Base-by-base conservation (phyloP, 371 early-diverging fungal species). In the Mortierella sp. region DNA sequence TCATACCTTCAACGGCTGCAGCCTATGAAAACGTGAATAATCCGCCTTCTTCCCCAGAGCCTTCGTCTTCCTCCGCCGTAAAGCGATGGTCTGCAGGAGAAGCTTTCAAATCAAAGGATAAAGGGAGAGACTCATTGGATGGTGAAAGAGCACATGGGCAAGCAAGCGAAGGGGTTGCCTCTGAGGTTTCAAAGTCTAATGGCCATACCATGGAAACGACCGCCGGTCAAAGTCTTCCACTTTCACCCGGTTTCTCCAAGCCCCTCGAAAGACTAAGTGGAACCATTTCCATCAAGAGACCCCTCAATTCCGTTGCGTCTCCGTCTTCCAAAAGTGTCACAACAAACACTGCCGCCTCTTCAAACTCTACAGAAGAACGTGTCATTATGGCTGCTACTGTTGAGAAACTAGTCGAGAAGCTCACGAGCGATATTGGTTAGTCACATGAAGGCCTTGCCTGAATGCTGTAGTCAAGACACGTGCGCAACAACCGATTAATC, bases 361-460 rank as follows among this genome's bases (percentile, higher is more conserved):
- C 43, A 0, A n/a, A n/a, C 1, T n/a, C 62, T 7, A 47, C 57
- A 7, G 73, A 61, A 84, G 58, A 52, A 13, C 81, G 76, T 15
- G 67, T 72, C 24, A 67, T 92, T 59, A 87, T 88, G 70, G 90
- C 90, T 52, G 91, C 92, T 2, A 88, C 91, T 0, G 85, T 90
- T 24, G 92, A 91, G 58, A 91, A 91, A 59, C 65, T 92, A 19
- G 79, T 92, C 1, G 88, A 89, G 41, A 91, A 88, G 70, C 69
- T 92, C 45, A 92, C 92, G n/a, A 88, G 81, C 36, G 85, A 84
- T 11, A 77, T 92, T n/a, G 89, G 90, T 89, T 84, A 72, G 63
- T 55, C 7, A 36, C 36, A 36, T 5, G 36, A 36, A 36, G 36
- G 36, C 36, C 36, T 36, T 36, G 36, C 7, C 6, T 36, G 36